These are phyloP conservation scores for Neurospora sp. DNA, from an alignment of 2,329 filamentous ascomycete genomes.

Conservation along the genomic window DNA sequence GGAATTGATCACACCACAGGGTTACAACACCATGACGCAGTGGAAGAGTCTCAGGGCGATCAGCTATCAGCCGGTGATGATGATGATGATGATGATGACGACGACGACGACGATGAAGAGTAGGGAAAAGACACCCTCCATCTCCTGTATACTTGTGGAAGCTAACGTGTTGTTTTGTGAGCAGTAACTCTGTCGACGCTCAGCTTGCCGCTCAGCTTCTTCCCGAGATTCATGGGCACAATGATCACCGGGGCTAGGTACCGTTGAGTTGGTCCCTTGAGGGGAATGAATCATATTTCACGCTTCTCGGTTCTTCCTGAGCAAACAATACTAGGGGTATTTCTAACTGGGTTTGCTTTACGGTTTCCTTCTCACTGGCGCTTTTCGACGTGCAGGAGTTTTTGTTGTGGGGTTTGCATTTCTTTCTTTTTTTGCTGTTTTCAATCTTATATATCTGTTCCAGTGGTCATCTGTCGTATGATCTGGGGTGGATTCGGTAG, in stretches of 20 bases:
- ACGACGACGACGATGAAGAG: background rate
- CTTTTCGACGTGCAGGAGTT: background rate
- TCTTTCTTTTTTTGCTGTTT: background rate
- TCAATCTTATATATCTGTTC: background rate
- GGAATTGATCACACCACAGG: background rate
- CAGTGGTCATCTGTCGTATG: background rate
- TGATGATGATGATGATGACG: background rate
- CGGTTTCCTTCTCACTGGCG: background rate
- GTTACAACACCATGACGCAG: background rate
- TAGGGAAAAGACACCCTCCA: background rate
- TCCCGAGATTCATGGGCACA: constrained; percentile 10
- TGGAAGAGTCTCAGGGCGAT: background rate
- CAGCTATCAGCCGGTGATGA: background rate
- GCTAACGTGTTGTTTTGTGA: background rate
- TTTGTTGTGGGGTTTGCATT: background rate
- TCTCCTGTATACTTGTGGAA: background rate
- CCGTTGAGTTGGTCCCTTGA: too few relatives aligned
- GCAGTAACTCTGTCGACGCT: constrained; percentile 4
- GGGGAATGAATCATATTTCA: too few relatives aligned
- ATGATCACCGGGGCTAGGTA: background rate
- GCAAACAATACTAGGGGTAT: background rate
- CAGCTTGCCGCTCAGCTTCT: constrained; percentile 12
- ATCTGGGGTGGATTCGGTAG: background rate
- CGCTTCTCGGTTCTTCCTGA: background rate
- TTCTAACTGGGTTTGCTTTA: background rate